Conservation (phyloP, 2,329 filamentous ascomycete species). For the Blumeriella jaapii region DNA sequence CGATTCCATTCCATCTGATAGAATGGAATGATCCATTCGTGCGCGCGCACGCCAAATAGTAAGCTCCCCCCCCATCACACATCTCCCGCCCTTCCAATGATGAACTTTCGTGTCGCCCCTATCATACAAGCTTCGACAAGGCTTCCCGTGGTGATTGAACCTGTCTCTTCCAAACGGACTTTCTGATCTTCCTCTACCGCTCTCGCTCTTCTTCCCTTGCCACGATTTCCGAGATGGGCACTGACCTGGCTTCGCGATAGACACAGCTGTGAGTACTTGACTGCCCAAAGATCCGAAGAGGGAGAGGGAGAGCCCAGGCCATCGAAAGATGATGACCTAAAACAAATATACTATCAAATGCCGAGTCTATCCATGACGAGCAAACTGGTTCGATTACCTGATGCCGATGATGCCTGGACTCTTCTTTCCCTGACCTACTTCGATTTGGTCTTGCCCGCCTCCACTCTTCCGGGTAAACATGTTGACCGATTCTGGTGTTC, state of each 20-base stretch:
- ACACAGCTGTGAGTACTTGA: conserved; percentile 20
- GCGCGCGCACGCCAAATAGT: no score
- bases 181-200: conserved; percentile 29
- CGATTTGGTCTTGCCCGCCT: no score
- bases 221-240: no score
- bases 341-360: conserved; percentile 36
- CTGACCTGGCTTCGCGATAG: conserved; percentile 9
- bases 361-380: conserved; percentile 29
- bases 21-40: no score
- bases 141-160: conserved; percentile 43
- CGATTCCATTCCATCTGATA: no score
- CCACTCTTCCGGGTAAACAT: no score
- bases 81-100: conserved; percentile 30
- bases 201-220: no score
- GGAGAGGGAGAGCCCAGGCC: conserved; percentile 3
- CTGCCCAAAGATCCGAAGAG: neutral
- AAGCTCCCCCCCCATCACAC: neutral
- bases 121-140: conserved; percentile 35
- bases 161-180: conserved; percentile 48
- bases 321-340: conserved; percentile 31
- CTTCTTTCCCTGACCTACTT: no score
- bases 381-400: conserved; percentile 31
- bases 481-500: no score
- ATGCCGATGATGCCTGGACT: conserved; percentile 14
- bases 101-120: conserved; percentile 48